Evolutionary conservation across 257 asterid genomes (phyloP), one percentile per base, ranked within the genome.

Genomic region (Fraxinus pennsylvanica): DNA sequence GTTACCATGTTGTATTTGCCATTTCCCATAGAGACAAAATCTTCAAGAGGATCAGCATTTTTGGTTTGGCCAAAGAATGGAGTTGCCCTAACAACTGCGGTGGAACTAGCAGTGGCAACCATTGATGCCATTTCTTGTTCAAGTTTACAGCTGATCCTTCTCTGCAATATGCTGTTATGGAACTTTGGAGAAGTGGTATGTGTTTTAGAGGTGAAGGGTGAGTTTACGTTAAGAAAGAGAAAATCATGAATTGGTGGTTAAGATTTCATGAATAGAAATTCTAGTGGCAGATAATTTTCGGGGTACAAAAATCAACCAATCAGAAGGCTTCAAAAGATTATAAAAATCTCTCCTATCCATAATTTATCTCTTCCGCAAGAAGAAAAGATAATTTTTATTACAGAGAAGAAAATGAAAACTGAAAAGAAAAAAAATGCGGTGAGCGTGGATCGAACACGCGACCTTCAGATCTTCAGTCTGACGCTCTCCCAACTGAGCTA

Each of bases 401-500:
- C 47, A 10, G 15, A 39, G 9, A 1, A 41, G 47, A 41, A 41
- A 41, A 9, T 41, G 47, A 41, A 41, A 10, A 9, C 47, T 41
- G 14, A 9, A 41, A 9, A 10, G 4, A 9, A 2, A 39, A 41
- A 41, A 41, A 2, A 14, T 92, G 96, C 97, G 96, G 97, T 91
- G 97, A 91, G 76, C 96, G 96, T 91, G 97, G 97, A 92, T 91
- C 97, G 92, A 92, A 91, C 95, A 91, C 96, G 95, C 78, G 96
- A 89, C 97, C 97, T 90, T 92, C 89, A 85, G 86, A 85, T 85
- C 89, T 87, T 87, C 94, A 93, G 97, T 90, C 94, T 90, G 96
- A 89, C 96, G 96, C 96, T 91, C 94, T 89, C 92, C 96, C 96
- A 89, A 92, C 91, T 91, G 94, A 89, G 94, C 96, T 92, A 92